A percentile compares a stretch with the other conserved stretches of the same genome.
phyloP scores from a whole-genome alignment of 441 rosid species.

The Adansonia madagascariensis region DNA sequence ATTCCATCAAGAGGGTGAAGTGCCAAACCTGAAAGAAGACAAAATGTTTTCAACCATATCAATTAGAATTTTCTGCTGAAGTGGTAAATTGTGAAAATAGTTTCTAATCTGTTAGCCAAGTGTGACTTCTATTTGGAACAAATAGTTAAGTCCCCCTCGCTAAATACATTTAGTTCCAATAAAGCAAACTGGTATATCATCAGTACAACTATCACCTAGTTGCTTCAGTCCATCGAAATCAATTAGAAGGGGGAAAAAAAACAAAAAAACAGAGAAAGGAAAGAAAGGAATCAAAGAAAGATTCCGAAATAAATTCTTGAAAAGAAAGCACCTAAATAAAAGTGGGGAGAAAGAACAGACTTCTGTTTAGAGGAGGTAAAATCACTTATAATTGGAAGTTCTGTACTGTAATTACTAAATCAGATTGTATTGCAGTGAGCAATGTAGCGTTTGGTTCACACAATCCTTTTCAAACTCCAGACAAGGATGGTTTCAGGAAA shows the following conservation, averaged over 20 bases:
- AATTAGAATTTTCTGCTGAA: background rate
- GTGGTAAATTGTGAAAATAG: background rate
- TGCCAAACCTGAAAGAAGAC: conserved; percentile 71
- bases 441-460: background rate
- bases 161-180: background rate
- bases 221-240: background rate
- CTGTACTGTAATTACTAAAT: background rate
- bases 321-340: background rate
- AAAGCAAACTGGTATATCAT: background rate
- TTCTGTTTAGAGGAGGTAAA: background rate
- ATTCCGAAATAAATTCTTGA: background rate
- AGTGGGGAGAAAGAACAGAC: background rate
- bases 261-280: background rate
- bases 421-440: background rate
- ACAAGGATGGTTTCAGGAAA: background rate
- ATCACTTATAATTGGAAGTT: background rate
- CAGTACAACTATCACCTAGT: background rate
- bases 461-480: background rate
- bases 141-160: background rate
- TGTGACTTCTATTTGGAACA: background rate
- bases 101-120: background rate
- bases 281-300: background rate
- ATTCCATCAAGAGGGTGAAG: conserved; percentile 95
- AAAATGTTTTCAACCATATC: conserved; percentile 16
- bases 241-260: too few species aligned